Conservation (phyloP, 257 asterid genomes). For the Henckelia pumila region DNA sequence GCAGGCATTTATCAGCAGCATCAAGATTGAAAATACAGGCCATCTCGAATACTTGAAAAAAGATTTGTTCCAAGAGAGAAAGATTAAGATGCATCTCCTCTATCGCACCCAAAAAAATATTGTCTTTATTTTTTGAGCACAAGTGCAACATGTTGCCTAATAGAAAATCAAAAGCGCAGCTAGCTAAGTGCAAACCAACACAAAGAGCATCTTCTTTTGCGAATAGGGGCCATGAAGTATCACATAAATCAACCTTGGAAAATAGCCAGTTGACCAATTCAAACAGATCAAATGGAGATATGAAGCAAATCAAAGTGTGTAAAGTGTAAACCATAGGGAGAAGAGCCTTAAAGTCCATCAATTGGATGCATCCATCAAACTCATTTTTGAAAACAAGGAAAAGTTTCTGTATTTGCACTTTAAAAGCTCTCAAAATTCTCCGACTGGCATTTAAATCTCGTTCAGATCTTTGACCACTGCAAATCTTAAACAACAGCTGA, state of each 20-base stretch:
- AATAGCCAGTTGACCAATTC: constrained; percentile 65
- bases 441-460: constrained; percentile 34
- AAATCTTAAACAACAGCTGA: constrained; percentile 46
- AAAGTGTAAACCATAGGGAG: constrained; percentile 49
- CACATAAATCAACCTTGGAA: constrained; percentile 46
- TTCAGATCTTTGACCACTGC: constrained; percentile 29
- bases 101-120: constrained; percentile 31
- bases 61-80: constrained; percentile 45
- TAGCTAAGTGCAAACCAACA: constrained; percentile 60
- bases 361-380: constrained; percentile 53
- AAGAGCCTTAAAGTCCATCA: constrained; percentile 46
- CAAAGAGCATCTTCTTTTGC: constrained; percentile 41
- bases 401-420: constrained; percentile 47
- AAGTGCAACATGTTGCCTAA: constrained; percentile 39
- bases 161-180: constrained; percentile 57
- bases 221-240: constrained; percentile 31
- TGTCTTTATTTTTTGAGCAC: constrained; percentile 23
- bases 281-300: constrained; percentile 54
- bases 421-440: constrained; percentile 46
- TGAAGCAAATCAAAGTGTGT: constrained; percentile 38
- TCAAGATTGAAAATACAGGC: constrained; percentile 49
- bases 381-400: constrained; percentile 50
- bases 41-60: constrained; percentile 48
- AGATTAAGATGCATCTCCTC: constrained; percentile 39
- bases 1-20: constrained; percentile 62